Evolutionary conservation across 2,329 filamentous ascomycete genomes (phyloP), one percentile per base, ranked within the genome.

Genomic region (Cordyceps cateniannulata): DNA sequence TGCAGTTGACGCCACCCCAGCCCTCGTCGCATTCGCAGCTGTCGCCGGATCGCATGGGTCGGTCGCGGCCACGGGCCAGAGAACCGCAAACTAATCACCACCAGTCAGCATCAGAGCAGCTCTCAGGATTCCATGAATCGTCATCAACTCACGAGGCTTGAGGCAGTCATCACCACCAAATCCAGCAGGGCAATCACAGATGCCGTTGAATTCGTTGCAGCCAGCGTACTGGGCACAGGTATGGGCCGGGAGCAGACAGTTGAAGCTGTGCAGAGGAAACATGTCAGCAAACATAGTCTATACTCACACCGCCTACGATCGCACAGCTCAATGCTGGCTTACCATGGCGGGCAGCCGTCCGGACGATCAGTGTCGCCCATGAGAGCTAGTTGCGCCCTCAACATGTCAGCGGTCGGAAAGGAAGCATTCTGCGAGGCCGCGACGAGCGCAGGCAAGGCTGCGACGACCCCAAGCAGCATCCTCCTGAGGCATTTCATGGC

Each of bases 1-100:
- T 99, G 84, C 95, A 99, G 79, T 99, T 99, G 77, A 99, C 93
- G 65, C 95, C 95, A 45, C 85, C 85, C 95, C 95, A 99, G 60
- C 95, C 95, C 42, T 96, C 90, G 70, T 93, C 89, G 74, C 95
- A 99, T 47, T 91, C 79, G 76, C 95, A 99, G 45, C 80, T 78
- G 62, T 86, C 81, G 64, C 85, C 86, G 57, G 85, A 78, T 70
- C 95, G 85, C 71, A 90, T 87, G 24, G 87, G 84, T 67, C 95
- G 84, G 68, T 98, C 86, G 66, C 83, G 82, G 65, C 92, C 93
- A 68, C 91, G 88, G 44, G 90, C 85, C 45, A 97, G 81, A 42
- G 93, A 95, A 61, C 93, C 95, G 71, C 95, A 99, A 7, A 96
- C 86, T 82, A 25, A 35, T 52, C 9, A 5, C 24, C n/a, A 42